A percentile compares a stretch with the other conserved stretches of the same genome.
These are phyloP conservation scores for Epichloe coenophiala DNA, from an alignment of 2,329 filamentous ascomycete species.

Conservation along the genomic window DNA sequence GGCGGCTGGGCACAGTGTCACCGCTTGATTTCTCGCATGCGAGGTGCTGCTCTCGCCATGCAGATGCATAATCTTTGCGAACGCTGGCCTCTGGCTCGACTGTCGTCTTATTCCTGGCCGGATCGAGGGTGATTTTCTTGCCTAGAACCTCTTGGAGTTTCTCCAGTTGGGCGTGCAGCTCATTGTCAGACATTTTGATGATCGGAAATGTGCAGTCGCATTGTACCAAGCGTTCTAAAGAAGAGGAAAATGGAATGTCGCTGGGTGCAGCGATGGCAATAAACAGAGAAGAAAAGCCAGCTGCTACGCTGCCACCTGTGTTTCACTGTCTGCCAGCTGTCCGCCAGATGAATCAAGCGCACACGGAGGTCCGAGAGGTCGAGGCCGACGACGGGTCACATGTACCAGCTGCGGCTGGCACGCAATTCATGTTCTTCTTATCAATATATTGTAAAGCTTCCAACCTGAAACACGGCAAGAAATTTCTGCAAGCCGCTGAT, in stretches of 20 bases:
- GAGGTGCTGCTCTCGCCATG: constrained; percentile 2
- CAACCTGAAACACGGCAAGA: too few relatives aligned
- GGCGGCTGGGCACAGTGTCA: background rate
- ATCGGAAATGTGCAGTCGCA: background rate
- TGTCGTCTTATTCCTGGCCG: background rate
- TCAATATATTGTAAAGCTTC: background rate
- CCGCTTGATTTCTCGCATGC: background rate
- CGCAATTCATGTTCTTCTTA: background rate
- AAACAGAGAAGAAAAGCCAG: background rate
- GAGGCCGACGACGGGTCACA: background rate
- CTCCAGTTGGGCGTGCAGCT: constrained; percentile 4
- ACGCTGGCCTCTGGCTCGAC: background rate
- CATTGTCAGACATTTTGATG: constrained; percentile 2
- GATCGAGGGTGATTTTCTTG: constrained; percentile 4
- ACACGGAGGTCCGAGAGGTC: background rate
- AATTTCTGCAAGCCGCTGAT: background rate
- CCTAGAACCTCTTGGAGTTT: constrained; percentile 9
- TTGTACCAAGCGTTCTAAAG: background rate
- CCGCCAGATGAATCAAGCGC: background rate
- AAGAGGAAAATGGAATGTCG: background rate
- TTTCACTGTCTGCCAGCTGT: background rate
- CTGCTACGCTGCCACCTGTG: background rate
- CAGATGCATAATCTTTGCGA: background rate
- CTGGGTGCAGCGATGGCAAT: background rate
- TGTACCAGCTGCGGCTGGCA: background rate